Conservation (phyloP, 345 rosid genomes). For the Corymbia maculata region DNA sequence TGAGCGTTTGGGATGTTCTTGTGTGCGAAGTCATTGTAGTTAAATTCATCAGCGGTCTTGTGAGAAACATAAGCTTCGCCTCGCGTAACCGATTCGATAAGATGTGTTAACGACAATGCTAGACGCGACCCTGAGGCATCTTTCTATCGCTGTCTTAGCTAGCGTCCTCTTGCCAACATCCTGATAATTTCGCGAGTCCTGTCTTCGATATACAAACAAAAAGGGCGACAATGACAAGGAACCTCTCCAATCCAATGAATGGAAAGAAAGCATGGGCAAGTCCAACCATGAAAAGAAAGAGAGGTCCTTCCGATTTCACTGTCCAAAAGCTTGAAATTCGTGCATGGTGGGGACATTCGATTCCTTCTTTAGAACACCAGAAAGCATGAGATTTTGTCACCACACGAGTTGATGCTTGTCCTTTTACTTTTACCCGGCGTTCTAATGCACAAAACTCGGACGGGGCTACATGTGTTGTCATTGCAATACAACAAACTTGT, state of each 20-base stretch:
- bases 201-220: neutral
- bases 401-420: neutral
- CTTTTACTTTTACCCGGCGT: neutral
- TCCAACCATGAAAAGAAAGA: neutral
- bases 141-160: neutral
- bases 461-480: neutral
- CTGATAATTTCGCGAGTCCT: no score
- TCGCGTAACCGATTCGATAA: neutral
- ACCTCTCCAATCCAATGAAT: neutral
- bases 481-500: neutral
- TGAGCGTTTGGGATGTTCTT: neutral
- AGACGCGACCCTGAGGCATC: neutral
- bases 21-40: neutral
- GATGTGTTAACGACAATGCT: neutral
- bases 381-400: neutral
- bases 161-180: no score
- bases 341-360: neutral
- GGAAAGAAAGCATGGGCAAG: neutral
- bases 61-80: neutral
- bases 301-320: neutral
- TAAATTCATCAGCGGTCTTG: neutral
- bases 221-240: neutral
- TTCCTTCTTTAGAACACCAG: neutral
- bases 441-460: neutral
- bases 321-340: neutral